phyloP scores from a whole-genome alignment of 306 rosid species.

The Inga oerstediana region DNA sequence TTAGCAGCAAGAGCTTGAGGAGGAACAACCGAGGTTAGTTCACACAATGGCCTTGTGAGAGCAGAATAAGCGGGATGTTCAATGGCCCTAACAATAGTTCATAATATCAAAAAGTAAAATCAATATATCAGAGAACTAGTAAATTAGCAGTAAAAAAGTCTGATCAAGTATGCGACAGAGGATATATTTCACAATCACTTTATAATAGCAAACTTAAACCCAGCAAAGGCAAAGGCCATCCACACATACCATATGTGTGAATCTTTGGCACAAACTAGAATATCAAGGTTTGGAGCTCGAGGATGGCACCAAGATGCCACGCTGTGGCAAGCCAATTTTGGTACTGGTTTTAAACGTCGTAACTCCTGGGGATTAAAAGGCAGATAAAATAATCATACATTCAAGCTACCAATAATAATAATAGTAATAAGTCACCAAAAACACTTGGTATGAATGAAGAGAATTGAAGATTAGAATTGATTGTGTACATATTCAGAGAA shows the following conservation, averaged over 20 bases:
- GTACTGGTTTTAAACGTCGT: conserved; percentile 96
- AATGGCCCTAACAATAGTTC: conserved; percentile 76
- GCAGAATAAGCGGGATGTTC: conserved; percentile 98
- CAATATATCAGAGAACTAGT: not conserved
- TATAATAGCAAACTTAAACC: conserved; percentile 13
- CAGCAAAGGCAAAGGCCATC: conserved; percentile 18
- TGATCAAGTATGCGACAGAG: not conserved
- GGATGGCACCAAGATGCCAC: conserved; percentile 99
- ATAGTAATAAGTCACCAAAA: not conserved
- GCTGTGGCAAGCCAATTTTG: conserved; percentile 95
- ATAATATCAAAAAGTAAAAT: conserved; percentile 1
- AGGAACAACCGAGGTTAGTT: conserved; percentile 89
- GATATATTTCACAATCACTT: conserved; percentile 7
- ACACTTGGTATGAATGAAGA: conserved; percentile 19
- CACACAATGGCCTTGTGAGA: conserved; percentile 96
- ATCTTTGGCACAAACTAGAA: conserved; percentile 94
- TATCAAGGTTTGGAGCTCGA: conserved; percentile 98
- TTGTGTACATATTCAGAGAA: too few species aligned
- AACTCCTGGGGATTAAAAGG: conserved; percentile 67
- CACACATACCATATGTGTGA: conserved; percentile 87
- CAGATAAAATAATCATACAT: conserved; percentile 68
- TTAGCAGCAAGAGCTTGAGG: conserved; percentile 83
- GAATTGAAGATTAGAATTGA: too few species aligned
- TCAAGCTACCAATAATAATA: conserved; percentile 19
- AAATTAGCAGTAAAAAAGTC: not conserved